Evolutionary conservation across 345 rosid genomes (phyloP).

Genomic region (Turritis glabra): DNA sequence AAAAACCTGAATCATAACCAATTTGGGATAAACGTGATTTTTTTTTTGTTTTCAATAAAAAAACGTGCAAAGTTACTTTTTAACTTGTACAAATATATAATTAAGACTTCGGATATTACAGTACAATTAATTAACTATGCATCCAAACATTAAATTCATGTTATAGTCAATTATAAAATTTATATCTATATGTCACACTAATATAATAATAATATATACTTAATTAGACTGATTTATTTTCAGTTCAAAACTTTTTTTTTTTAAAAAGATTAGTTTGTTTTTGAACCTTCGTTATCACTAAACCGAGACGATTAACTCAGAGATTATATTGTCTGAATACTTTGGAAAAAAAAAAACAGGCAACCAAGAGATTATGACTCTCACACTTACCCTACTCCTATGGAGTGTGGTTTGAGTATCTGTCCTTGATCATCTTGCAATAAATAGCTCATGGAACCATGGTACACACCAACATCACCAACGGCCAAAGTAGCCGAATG

Average conservation of each 20-base stretch:
- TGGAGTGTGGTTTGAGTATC: constrained; percentile 55
- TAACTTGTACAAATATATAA: not conserved
- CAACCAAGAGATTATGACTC: not conserved
- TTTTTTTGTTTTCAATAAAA: no score
- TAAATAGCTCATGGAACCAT: constrained; percentile 80
- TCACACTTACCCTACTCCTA: constrained; percentile 62
- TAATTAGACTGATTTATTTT: no score
- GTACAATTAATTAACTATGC: no score
- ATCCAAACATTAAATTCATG: not conserved
- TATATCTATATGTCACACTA: not conserved
- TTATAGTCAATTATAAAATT: not conserved
- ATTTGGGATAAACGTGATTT: not conserved
- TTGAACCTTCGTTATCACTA: not conserved
- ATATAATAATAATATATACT: not conserved
- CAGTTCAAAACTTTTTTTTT: not conserved
- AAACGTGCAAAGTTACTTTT: no score
- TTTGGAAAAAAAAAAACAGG: not conserved
- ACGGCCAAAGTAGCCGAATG: constrained; percentile 75
- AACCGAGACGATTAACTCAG: not conserved
- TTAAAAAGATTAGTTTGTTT: no score
- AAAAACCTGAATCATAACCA: no score
- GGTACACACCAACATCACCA: constrained; percentile 83
- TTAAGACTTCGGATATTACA: no score
- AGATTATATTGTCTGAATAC: not conserved
- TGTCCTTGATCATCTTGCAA: constrained; percentile 84